Conservation (phyloP, 768 basidiomycete genomes). For the Xanthoconium purpureum region DNA sequence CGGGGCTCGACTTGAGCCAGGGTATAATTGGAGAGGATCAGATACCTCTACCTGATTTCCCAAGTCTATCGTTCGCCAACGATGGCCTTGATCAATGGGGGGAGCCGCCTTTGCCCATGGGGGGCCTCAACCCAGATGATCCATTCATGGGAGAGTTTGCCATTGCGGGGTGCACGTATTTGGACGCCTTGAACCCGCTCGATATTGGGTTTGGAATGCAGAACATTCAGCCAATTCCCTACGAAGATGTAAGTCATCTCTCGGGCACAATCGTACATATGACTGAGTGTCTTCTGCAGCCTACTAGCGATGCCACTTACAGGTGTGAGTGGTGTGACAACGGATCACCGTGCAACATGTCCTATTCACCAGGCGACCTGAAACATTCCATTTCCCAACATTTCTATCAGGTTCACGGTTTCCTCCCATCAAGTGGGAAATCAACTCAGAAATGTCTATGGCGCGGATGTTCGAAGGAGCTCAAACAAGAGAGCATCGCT, state of each 20-base stretch:
- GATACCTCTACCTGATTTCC: neutral
- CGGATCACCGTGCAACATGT: conserved; percentile 5
- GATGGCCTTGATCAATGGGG: neutral
- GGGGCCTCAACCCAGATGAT: neutral
- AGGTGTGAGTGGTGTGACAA: conserved; percentile 9
- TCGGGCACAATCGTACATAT: too few species aligned
- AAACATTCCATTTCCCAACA: conserved; percentile 15
- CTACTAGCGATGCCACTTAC: neutral
- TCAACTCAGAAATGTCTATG: conserved; percentile 11
- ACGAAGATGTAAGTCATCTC: too few species aligned
- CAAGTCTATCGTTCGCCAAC: neutral
- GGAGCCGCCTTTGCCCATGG: neutral
- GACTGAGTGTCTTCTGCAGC: neutral
- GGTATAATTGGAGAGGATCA: neutral
- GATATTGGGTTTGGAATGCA: too few species aligned
- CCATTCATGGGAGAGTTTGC: neutral
- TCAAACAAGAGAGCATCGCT: conserved; percentile 26
- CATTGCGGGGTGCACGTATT: too few species aligned
- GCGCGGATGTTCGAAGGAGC: conserved; percentile 16
- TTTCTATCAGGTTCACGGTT: neutral
- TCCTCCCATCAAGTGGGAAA: conserved; percentile 5
- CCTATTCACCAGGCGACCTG: neutral
- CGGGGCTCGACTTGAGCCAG: too few species aligned
- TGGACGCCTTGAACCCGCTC: too few species aligned
- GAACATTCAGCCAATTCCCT: too few species aligned